Evolutionary conservation across 805 yeast genomes (phyloP), one percentile per base, ranked within the genome.

Genomic region (Ogataea methanolica): DNA sequence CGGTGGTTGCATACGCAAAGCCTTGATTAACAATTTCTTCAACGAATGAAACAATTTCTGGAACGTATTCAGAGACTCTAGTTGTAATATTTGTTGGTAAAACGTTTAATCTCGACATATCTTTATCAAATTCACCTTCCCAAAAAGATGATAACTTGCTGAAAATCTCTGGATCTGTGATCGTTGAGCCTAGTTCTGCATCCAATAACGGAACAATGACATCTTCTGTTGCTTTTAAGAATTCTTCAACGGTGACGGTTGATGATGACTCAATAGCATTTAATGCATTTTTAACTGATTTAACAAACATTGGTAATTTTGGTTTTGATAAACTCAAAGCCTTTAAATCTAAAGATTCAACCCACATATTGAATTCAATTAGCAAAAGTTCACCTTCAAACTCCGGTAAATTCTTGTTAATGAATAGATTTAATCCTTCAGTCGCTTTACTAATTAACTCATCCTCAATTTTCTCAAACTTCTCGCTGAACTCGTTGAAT

Each of bases 41-140:
- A 17, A 94, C 96, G 66, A 82, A 92, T 15, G 69, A 77, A 38
- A 92, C 79, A 65, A 94, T 91, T 61, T 94, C 97, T 2, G 98
- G 97, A 39, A 92, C 83, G 61, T 89, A 92, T 66, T 94, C 99
- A 4, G 96, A 86, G 15, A 94, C 99, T 55, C 99, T 81, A 3
- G 99, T 94, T 26, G 95, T 88, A 29, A 90, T 77, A 3, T 86
- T 76, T 3, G 98, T 85, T 11, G 94, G 85, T 44, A 87, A 71
- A 7, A 94, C 98, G 59, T 91, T 91, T 65, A 94, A 75, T 33
- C 75, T 74, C 5, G 72, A 72, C 99, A 94, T 94, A 61, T 94
- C 99, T 47, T 78, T 73, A 66, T 92, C 87, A 63, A 75, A 94
- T 61, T 84, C 82, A 47, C 74, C 71, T 69, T 94, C 99, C 97